Evolutionary conservation across 2,329 filamentous ascomycete species (phyloP), one percentile per base, ranked within the genome.

Genomic region (Aureobasidium melanogenum): DNA sequence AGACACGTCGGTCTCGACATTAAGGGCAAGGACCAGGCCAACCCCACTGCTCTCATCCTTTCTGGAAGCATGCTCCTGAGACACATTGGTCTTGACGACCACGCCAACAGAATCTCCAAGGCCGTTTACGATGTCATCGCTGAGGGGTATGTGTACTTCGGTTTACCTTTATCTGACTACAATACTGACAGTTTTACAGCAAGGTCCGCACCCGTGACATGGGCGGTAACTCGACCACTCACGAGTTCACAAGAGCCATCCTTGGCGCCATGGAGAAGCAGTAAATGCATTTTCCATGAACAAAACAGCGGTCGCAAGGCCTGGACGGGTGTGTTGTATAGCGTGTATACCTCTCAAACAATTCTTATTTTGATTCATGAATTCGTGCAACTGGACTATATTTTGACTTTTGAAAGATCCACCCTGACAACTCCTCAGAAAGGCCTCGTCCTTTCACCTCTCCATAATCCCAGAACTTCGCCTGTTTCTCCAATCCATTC

Each of bases 1-100:
- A 88, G 94, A 79, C 94, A 99, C 84, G 94, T 99, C 74, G 94
- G 94, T 79, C 88, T 99, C 54, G 94, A 99, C 77, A 99, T 99
- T 81, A 92, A 97, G 87, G 94, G 94, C 82, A 97, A 97, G 84
- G 92, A 97, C 79, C 91, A 97, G 82, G 94, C 94, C 67, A 99
- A 99, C 84, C 94, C 94, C 59, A 97, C 91, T 61, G 94, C 94
- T 67, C 83, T 99, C 81, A 85, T 99, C 69, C 88, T 99, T 66
- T 96, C 91, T 63, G 91, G 91, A 67, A 89, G 91, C 75, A 99
- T 99, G 94, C 88, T 99, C 71, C 84, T 99, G 75, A 88, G 94
- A 74, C 94, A 99, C 80, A 84, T 99, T 67, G 94, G 94, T 69
- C 88, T 99, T 56, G 93, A 99, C 74, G 91, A 97, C 76, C 94